phyloP scores from a whole-genome alignment of 352 stramenopile species.

The Phytophthora sansomeana region DNA sequence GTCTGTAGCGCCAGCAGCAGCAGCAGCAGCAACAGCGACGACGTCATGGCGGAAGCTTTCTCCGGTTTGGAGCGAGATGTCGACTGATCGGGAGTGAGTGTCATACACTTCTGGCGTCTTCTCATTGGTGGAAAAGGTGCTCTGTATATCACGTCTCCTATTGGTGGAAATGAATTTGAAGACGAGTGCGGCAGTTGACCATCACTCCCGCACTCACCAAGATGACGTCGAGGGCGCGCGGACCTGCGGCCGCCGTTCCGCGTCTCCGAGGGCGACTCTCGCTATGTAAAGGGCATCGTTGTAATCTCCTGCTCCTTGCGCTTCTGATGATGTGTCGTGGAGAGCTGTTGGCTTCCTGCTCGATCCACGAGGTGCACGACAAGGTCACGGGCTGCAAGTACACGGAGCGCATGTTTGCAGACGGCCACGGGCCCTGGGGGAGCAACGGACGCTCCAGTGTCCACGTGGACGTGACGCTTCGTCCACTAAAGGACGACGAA shows the following conservation, averaged over 20 bases:
- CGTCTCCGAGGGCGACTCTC: conserved; percentile 5
- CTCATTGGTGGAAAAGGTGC: conserved; percentile 12
- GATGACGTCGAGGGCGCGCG: conserved; percentile 12
- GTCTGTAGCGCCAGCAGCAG: conserved; percentile 22
- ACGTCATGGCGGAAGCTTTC: conserved; percentile 22
- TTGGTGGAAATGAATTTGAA: conserved; percentile 41
- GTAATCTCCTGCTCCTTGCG: conserved; percentile 22
- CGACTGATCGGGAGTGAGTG: conserved; percentile 1
- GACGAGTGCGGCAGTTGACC: conserved; percentile 44
- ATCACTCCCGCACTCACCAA: conserved; percentile 27
- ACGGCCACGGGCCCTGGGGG: conserved; percentile 61
- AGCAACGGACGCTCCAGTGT: conserved; percentile 58
- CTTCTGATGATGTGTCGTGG: conserved; percentile 43
- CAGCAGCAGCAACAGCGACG: conserved; percentile 28
- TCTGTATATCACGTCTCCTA: background rate
- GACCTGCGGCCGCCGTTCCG: background rate
- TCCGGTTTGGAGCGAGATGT: conserved; percentile 8
- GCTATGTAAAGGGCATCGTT: background rate
- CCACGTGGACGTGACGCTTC: conserved; percentile 55
- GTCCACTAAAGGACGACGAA: conserved; percentile 56
- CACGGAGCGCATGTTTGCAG: conserved; percentile 85
- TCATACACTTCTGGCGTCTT: background rate
- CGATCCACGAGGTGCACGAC: conserved; percentile 68
- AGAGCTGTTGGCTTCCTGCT: conserved; percentile 47
- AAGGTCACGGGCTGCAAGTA: conserved; percentile 68